Evolutionary conservation across 2,329 filamentous ascomycete genomes (phyloP), one percentile per base, ranked within the genome.

Genomic region (Aspergillus cejpii): DNA sequence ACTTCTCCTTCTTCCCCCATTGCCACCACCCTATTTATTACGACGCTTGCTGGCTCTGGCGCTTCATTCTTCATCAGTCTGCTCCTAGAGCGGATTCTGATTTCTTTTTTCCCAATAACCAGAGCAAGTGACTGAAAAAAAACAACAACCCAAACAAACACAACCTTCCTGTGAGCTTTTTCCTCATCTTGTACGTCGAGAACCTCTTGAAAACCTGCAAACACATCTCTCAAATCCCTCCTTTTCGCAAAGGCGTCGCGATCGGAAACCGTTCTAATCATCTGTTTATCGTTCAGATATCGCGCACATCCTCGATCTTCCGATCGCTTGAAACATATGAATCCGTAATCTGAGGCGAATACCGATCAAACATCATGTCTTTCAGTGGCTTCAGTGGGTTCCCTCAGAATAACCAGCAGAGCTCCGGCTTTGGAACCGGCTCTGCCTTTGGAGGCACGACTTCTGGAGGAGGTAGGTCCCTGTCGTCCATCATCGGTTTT

Each of bases 331-430:
- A 24, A 53, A 58, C 57, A 51, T 50, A 63, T 67, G 61, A 60
- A 55, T 56, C 52, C 49, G 48, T 58, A 54, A 58, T 14, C 45
- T 41, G 48, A 49, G 50, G 49, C 47, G 37, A 48, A 48, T 45
- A 50, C 47, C 53, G 45, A 54, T 47, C 52, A 54, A 51, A 50
- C 55, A 65, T 54, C 48, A 68, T 67, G 63, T 68, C 64, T 56
- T 65, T 64, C 56, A 69, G 31, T 34, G 31, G 72, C 58, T 73
- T 74, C 61, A 69, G 71, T 57, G 76, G 78, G 71, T 83, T 84
- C 67, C 79, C 79, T 68, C 74, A 75, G 59, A 75, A 74, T 51
- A 80, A 76, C 61, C 66, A 69, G 56, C 65, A 70, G 66, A 73
- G 60, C 53, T 60, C 63, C 42, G 62, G 59, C 53, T 66, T 67